These are phyloP conservation scores for Alternaria panax DNA, from an alignment of 2,329 filamentous ascomycete genomes.

Conservation along the genomic window DNA sequence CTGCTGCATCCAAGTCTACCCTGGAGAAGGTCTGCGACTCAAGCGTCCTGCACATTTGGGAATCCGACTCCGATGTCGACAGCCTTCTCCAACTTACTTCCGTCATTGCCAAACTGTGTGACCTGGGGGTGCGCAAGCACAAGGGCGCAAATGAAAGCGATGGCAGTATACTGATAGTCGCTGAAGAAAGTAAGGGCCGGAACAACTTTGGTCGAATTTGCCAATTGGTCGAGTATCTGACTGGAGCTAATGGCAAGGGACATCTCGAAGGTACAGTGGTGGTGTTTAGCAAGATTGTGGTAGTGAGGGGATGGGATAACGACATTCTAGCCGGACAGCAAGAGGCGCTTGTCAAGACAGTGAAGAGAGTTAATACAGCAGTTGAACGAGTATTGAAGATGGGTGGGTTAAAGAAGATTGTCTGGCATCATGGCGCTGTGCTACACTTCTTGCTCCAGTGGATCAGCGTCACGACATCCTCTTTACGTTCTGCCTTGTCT, in stretches of 20 bases:
- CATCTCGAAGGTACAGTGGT: constrained; percentile 37
- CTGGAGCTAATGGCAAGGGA: constrained; percentile 23
- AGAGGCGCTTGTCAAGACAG: constrained; percentile 22
- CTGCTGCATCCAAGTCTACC: constrained; percentile 26
- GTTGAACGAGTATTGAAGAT: constrained; percentile 32
- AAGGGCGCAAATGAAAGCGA: constrained; percentile 19
- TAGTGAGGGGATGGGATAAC: constrained; percentile 41
- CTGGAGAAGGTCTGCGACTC: constrained; percentile 33
- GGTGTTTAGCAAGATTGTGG: constrained; percentile 36
- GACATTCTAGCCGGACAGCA: constrained; percentile 12
- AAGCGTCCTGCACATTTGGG: constrained; percentile 43
- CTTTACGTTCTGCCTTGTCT: constrained; percentile 28
- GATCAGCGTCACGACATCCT: constrained; percentile 37
- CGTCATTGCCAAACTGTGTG: constrained; percentile 39
- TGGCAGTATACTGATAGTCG: constrained; percentile 42
- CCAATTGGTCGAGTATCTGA: constrained; percentile 38
- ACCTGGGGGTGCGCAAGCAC: constrained; percentile 28
- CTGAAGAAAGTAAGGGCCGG: constrained; percentile 22
- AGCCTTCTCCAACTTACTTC: constrained; percentile 41
- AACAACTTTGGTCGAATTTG: constrained; percentile 38
- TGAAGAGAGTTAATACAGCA: constrained; percentile 34
- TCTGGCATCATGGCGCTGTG: constrained; percentile 47
- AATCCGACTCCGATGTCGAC: constrained; percentile 42
- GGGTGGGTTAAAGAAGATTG: constrained; percentile 28
- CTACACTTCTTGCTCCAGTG: constrained; percentile 38